These are phyloP conservation scores for Odontarrhena argentea DNA, from an alignment of 345 rosid species.

Conservation along the genomic window DNA sequence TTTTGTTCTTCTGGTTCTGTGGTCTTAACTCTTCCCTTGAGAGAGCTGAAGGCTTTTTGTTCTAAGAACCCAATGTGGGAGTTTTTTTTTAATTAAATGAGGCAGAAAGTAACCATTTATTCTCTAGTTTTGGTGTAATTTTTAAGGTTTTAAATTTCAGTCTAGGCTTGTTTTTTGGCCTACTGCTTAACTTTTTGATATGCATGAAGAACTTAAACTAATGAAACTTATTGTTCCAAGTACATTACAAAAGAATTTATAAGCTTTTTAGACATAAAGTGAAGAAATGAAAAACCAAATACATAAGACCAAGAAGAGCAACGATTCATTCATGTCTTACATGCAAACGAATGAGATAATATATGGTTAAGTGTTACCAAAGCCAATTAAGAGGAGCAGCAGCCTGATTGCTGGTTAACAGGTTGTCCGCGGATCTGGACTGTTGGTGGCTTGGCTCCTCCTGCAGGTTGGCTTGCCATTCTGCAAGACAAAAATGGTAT, in stretches of 20 bases:
- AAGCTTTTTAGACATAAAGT: constrained; percentile 26
- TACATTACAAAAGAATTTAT: constrained; percentile 39
- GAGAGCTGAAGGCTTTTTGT: constrained; percentile 36
- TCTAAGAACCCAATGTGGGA: constrained; percentile 24
- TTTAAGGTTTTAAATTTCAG: not conserved
- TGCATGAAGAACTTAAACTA: constrained; percentile 16
- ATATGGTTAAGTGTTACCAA: constrained; percentile 33
- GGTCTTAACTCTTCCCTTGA: constrained; percentile 17
- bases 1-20: constrained; percentile 30
- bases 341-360: constrained; percentile 35
- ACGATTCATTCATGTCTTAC: constrained; percentile 28
- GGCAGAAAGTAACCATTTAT: not conserved
- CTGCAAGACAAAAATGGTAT: constrained; percentile 43
- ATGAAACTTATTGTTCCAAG: constrained; percentile 26
- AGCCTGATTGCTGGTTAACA: constrained; percentile 86
- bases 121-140: not conserved
- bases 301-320: constrained; percentile 15
- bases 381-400: constrained; percentile 74
- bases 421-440: constrained; percentile 97
- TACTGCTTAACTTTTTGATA: not conserved
- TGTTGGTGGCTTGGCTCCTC: constrained; percentile 76
- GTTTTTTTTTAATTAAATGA: constrained; percentile 7
- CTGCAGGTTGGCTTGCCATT: constrained; percentile 96
- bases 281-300: constrained; percentile 18
- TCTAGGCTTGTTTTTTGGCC: not conserved